Conservation (phyloP, 768 basidiomycete species). For the Botryobasidium botryosum region DNA sequence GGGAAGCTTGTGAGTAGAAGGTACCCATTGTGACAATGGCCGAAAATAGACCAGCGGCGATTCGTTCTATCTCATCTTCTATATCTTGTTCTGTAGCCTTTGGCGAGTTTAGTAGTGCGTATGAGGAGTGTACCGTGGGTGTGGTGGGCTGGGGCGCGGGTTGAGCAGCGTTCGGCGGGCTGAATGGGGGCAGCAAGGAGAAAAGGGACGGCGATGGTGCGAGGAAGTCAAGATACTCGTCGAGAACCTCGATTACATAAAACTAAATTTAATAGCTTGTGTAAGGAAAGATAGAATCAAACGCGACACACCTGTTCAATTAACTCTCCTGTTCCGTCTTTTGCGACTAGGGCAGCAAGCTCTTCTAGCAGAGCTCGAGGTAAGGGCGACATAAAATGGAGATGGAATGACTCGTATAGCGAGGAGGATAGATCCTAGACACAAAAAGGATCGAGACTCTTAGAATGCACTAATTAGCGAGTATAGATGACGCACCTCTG, state of each 20-base stretch:
- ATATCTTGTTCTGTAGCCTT: constrained; percentile 79
- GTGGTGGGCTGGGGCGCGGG: constrained; percentile 20
- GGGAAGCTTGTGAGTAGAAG: constrained; percentile 13
- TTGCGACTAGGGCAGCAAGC: constrained; percentile 73
- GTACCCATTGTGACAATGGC: constrained; percentile 75
- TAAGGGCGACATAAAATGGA: constrained; percentile 90
- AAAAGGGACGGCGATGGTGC: constrained; percentile 85
- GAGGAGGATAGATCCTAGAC: constrained; percentile 59
- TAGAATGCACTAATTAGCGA: neutral
- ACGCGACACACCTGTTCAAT: constrained; percentile 50
- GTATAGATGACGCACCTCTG: constrained; percentile 29
- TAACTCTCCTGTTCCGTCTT: constrained; percentile 64
- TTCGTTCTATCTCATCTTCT: constrained; percentile 81
- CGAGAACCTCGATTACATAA: constrained; percentile 80
- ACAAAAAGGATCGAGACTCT: neutral
- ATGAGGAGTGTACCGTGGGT: constrained; percentile 35
- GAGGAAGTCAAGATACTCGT: constrained; percentile 95
- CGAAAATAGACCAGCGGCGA: constrained; percentile 81
- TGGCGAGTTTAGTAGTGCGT: constrained; percentile 81
- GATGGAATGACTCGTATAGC: constrained; percentile 82
- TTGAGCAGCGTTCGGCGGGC: constrained; percentile 16
- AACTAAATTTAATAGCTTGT: no score
- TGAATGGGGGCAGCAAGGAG: constrained; percentile 52
- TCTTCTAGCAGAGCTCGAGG: constrained; percentile 83
- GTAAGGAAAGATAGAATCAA: no score